phyloP scores from a whole-genome alignment of 2,329 filamentous ascomycete species.

The Emergomyces pasteurianus region DNA sequence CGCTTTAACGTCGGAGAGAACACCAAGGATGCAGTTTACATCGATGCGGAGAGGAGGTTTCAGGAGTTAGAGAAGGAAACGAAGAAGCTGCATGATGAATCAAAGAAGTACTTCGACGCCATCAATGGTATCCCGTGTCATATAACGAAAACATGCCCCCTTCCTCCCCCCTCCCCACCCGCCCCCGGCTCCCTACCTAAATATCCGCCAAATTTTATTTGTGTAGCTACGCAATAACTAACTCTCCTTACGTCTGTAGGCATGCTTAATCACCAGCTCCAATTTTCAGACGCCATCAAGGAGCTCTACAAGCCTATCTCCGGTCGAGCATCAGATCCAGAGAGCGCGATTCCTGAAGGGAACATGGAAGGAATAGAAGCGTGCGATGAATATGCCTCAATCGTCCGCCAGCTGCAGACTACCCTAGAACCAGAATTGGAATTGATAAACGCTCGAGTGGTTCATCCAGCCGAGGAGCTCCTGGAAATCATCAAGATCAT shows the following conservation, averaged over 20 bases:
- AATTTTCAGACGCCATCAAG: constrained; percentile 89
- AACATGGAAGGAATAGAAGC: constrained; percentile 88
- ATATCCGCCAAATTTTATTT: neutral
- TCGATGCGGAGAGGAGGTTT: constrained; percentile 88
- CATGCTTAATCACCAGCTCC: constrained; percentile 96
- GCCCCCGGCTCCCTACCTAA: too few relatives aligned
- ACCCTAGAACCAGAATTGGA: constrained; percentile 85
- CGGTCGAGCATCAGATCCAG: constrained; percentile 85
- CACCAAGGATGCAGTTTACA: constrained; percentile 89
- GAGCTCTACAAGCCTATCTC: constrained; percentile 99
- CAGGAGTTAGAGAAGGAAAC: constrained; percentile 90
- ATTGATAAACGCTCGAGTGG: constrained; percentile 88
- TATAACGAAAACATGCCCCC: neutral
- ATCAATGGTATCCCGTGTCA: constrained; percentile 58
- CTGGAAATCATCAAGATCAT: constrained; percentile 92
- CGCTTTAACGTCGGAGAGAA: constrained; percentile 93
- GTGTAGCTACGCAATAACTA: neutral
- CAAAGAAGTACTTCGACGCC: constrained; percentile 91
- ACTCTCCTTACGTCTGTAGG: constrained; percentile 31
- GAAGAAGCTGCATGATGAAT: constrained; percentile 93
- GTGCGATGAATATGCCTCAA: constrained; percentile 89
- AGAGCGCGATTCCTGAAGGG: constrained; percentile 66
- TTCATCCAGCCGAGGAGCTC: constrained; percentile 85
- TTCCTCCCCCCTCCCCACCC: neutral
- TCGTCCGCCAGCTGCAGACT: constrained; percentile 81